Evolutionary conservation across 2,329 filamentous ascomycete genomes (phyloP), one percentile per base, ranked within the genome.

Genomic region (Colletotrichum nymphaeae): DNA sequence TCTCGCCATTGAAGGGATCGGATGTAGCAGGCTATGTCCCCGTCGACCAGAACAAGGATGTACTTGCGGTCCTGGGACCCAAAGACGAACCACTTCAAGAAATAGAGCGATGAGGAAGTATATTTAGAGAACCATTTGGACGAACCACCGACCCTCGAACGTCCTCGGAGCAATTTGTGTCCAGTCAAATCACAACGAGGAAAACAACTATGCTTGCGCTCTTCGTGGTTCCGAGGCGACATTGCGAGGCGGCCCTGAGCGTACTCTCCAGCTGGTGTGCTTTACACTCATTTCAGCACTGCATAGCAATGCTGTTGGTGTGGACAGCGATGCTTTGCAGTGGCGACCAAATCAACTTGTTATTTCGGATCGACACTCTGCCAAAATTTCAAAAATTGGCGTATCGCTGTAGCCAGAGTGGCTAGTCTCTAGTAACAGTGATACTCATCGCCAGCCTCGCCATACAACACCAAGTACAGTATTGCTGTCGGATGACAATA

Each of bases 351-450:
- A 8, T 5, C 42, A 11, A n/a, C 42, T 49, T 49, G 8, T 49
- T 22, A 8, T 9, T 4, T n/a, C 42, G 42, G 42, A 19, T 35
- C 32, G 32, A 35, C 11, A 35, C 12, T 35, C 42, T 22, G 42
- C 42, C 42, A 49, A 22, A 49, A 19, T 42, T 87, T 86, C 24
- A 80, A 75, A 0, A 80, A 78, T 67, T 86, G 83, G 64, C 82
- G 81, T 0, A 69, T 8, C 0, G 78, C 75, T 2, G 81, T 74
- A 0, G 80, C 83, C 9, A 88, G 78, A 0, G 57, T 73, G 2
- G 57, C 56, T 12, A 56, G 32, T 16, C 46, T 32, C 3, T 62
- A 56, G 26, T 28, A 30, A 19, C 46, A 55, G 37, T 62, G 42
- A 32, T 70, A 42, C 4, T 55, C 55, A 16, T 56, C 62, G 28